These are phyloP conservation scores for Papilionanthe hybrid DNA, from an alignment of 116 monocot genomes.

Conservation along the genomic window DNA sequence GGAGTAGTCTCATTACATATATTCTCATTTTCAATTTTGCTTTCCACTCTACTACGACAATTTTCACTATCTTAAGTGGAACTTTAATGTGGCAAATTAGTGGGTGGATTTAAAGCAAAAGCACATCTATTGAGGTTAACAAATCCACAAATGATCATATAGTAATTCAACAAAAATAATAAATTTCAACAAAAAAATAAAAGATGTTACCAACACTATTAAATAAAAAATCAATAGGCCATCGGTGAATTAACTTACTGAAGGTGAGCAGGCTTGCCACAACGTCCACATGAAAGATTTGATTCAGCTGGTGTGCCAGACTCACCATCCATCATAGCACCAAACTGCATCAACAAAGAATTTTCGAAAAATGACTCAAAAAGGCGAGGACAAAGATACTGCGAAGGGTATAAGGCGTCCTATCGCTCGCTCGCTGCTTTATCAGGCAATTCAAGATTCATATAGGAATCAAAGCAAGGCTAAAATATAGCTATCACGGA, in stretches of 20 bases:
- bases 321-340: slow-evolving; percentile 27
- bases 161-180: background rate
- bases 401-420: background rate
- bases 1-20: background rate
- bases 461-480: background rate
- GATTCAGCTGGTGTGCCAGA: slow-evolving; percentile 26
- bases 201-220: background rate
- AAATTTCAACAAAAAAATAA: background rate
- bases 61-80: background rate
- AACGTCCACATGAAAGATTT: slow-evolving; percentile 39
- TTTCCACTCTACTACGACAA: background rate
- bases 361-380: background rate
- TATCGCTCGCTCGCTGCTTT: background rate
- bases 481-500: background rate
- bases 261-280: slow-evolving; percentile 68
- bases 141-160: background rate
- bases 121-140: background rate
- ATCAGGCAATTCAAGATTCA: background rate
- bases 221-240: background rate
- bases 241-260: slow-evolving; percentile 33
- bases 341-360: background rate
- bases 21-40: background rate
- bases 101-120: background rate
- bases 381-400: background rate
- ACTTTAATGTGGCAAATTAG: background rate